Evolutionary conservation across 257 asterid species (phyloP), one percentile per base, ranked within the genome.

Genomic region (Gentiana dahurica): DNA sequence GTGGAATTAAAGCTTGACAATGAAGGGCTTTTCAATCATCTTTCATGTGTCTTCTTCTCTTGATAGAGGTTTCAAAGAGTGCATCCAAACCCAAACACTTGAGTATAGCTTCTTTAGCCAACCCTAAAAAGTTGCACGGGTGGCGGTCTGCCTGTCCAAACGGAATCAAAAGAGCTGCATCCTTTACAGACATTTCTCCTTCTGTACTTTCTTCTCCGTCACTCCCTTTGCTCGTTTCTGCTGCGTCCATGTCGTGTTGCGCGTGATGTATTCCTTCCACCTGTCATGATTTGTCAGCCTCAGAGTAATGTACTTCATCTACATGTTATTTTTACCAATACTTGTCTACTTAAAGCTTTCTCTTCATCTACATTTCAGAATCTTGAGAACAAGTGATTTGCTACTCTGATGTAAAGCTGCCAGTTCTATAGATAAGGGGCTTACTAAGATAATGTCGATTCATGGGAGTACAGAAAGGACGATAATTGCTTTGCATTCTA

Each of bases 141-240:
- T 65, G 70, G 12, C 24, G 24, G 46, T 55, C 50, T 58, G 64
- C 70, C 43, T 9, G 65, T 36, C 55, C 68, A 51, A 57, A 13
- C 35, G 43, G 58, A 59, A 63, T 51, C 43, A 51, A 56, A 51
- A 51, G 53, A 41, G 61, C 62, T 38, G 64, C 6, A 4, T 72
- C 74, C 52, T 68, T 72, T 33, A 43, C 68, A 34, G 77, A 57
- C 39, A 55, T 55, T 38, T 57, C 68, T 44, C 52, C 53, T 72
- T 53, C 74, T 2, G 45, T 45, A 41, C 48, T 44, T 50, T 65
- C 71, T 55, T 72, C 71, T 67, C 54, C 70, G 41, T 44, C 12
- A n/a, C 54, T 44, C 50, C 49, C 77, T 51, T 49, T 46, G 63
- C 63, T 60, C 3, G 59, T 45, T 47, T 24, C 24, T 5, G 71